phyloP scores from a whole-genome alignment of 78 protist genomes.

The Dictyostelium purpureum region DNA sequence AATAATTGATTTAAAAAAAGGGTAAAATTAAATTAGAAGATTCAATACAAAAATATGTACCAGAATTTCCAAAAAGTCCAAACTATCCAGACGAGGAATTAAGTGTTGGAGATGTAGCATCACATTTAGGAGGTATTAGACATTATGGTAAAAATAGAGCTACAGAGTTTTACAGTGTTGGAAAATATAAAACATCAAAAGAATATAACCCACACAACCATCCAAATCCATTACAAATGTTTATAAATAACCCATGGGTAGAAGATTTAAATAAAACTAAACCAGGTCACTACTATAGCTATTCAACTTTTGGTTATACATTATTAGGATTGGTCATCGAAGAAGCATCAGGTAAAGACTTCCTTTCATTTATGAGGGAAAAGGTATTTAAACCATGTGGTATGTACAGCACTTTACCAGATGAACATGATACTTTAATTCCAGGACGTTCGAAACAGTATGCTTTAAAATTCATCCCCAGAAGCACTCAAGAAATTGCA shows the following conservation, averaged over 20 bases:
- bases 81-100: slow-evolving; percentile 17
- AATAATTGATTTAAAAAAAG: neutral
- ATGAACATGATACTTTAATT: slow-evolving; percentile 32
- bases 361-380: slow-evolving; percentile 15
- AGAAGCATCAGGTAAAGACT: neutral
- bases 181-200: slow-evolving; percentile 9
- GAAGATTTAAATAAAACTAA: neutral
- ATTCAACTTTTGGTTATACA: slow-evolving; percentile 59
- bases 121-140: slow-evolving; percentile 72
- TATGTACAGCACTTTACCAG: slow-evolving; percentile 3
- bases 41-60: slow-evolving; percentile 2
- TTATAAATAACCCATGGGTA: slow-evolving; percentile 43
- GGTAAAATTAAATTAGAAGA: slow-evolving; percentile 7
- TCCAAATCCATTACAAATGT: slow-evolving; percentile 18
- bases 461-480: neutral
- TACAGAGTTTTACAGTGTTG: slow-evolving; percentile 23
- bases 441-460: slow-evolving; percentile 33
- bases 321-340: slow-evolving; percentile 36
- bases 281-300: slow-evolving; percentile 34
- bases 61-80: slow-evolving; percentile 29
- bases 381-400: slow-evolving; percentile 19
- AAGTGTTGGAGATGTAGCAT: slow-evolving; percentile 32
- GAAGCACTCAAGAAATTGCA: neutral
- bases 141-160: slow-evolving; percentile 16
- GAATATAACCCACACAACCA: neutral